These are phyloP conservation scores for Pleurotus salmoneostramineus DNA, from an alignment of 768 basidiomycete genomes.

Conservation along the genomic window DNA sequence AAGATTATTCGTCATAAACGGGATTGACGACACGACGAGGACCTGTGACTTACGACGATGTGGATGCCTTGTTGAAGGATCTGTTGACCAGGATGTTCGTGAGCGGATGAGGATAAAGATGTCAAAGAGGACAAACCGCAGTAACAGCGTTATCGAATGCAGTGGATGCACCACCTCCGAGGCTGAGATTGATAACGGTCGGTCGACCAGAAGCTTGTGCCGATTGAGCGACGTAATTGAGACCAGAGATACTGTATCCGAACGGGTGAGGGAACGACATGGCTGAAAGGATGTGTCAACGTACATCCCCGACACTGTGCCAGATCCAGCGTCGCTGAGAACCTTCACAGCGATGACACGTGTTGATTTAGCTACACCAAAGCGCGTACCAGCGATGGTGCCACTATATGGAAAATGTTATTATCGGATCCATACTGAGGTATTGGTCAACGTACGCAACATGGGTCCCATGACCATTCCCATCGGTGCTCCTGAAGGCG, in stretches of 20 bases:
- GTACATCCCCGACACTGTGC: constrained; percentile 21
- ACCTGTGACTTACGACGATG: constrained; percentile 13
- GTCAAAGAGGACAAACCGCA: constrained; percentile 9
- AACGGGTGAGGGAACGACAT: background rate
- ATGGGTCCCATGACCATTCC: constrained; percentile 41
- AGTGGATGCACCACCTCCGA: constrained; percentile 23
- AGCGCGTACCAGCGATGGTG: constrained; percentile 29
- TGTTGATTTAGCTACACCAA: constrained; percentile 30
- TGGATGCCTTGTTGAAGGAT: constrained; percentile 25
- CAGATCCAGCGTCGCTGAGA: constrained; percentile 26
- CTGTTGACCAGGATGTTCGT: constrained; percentile 9
- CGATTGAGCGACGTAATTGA: constrained; percentile 24
- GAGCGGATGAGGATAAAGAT: too few relatives aligned
- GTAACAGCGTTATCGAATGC: constrained; percentile 28
- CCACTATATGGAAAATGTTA: constrained; percentile 17
- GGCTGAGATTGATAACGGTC: constrained; percentile 29
- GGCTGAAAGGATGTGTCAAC: background rate
- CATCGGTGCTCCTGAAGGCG: constrained; percentile 22
- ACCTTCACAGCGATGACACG: constrained; percentile 39
- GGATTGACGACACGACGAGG: background rate
- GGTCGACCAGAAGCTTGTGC: constrained; percentile 20
- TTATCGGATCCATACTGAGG: background rate
- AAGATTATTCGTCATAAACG: background rate
- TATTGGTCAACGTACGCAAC: constrained; percentile 20
- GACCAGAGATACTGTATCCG: constrained; percentile 21